Evolutionary conservation across 2,329 filamentous ascomycete genomes (phyloP).

Genomic region (Ilyonectria robusta): DNA sequence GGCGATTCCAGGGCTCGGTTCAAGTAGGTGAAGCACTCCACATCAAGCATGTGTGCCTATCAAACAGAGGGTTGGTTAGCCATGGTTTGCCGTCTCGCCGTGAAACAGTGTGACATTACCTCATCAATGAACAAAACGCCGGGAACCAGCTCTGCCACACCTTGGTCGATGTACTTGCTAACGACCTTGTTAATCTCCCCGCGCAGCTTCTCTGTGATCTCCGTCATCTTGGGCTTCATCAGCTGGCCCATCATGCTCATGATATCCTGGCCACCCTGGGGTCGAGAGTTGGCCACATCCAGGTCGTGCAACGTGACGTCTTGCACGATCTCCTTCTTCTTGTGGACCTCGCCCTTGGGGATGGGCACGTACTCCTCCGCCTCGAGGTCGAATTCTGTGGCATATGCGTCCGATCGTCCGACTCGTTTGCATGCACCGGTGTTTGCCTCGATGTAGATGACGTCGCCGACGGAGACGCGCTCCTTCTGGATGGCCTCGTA

Average conservation of each 20-base stretch:
- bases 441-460: conserved; percentile 99
- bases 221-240: conserved; percentile 99
- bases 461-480: conserved; percentile 94
- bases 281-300: conserved; percentile 94
- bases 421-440: conserved; percentile 98
- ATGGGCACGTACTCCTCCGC: conserved; percentile 99
- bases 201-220: conserved; percentile 97
- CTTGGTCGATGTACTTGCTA: conserved; percentile 98
- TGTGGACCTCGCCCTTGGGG: conserved; percentile 98
- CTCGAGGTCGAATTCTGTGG: conserved; percentile 98
- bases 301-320: conserved; percentile 98
- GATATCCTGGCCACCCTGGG: conserved; percentile 97
- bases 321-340: conserved; percentile 99
- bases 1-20: conserved; percentile 97
- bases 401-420: conserved; percentile 95
- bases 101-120: conserved; percentile 64
- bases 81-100: conserved; percentile 36
- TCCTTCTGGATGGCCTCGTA: conserved; percentile 99
- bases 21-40: conserved; percentile 99
- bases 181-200: conserved; percentile 99
- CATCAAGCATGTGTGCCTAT: conserved; percentile 98
- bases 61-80: conserved; percentile 41
- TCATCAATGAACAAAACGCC: conserved; percentile 99
- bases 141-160: conserved; percentile 96
- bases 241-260: conserved; percentile 99